A percentile compares a stretch with the other conserved stretches of the same genome.
Evolutionary conservation across 202 grass and related monocot species (phyloP).

Genomic region (Brachypodium distachyon): DNA sequence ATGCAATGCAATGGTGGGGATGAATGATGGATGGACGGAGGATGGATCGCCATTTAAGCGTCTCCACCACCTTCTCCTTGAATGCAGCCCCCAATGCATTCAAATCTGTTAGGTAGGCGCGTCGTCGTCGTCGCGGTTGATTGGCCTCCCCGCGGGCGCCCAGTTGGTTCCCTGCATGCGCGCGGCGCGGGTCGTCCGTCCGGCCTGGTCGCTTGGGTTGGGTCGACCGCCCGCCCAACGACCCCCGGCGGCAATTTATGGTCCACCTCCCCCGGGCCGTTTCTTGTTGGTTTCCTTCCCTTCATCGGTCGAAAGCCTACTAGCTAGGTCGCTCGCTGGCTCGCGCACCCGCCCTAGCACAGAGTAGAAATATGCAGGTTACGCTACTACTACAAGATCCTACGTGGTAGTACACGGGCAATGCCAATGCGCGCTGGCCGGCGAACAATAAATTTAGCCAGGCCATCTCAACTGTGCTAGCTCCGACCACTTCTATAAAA

Average conservation of each 20-base stretch:
- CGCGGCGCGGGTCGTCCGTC: too few relatives aligned
- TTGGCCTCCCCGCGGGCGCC: neutral
- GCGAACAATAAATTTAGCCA: constrained; percentile 25
- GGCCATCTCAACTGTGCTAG: constrained; percentile 24
- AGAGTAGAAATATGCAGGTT: neutral
- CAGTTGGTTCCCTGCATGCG: neutral
- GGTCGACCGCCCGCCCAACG: constrained; percentile 11
- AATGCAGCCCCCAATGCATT: neutral
- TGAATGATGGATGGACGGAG: constrained; percentile 10
- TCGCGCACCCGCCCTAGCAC: too few relatives aligned
- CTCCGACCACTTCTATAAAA: constrained; percentile 36
- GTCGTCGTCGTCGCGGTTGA: neutral
- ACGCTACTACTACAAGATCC: neutral
- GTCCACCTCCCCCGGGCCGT: constrained; percentile 20
- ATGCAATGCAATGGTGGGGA: neutral
- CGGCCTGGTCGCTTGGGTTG: neutral
- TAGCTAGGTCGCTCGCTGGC: neutral
- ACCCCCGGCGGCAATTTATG: constrained; percentile 46
- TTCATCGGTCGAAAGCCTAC: neutral
- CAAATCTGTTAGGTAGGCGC: constrained; percentile 37
- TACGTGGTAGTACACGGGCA: too few relatives aligned
- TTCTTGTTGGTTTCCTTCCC: neutral
- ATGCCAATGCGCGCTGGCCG: neutral
- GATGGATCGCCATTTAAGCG: constrained; percentile 31
- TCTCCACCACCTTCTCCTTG: neutral